phyloP scores from a whole-genome alignment of 192 early-diverging fungal genomes.

The Diversispora eburnea region DNA sequence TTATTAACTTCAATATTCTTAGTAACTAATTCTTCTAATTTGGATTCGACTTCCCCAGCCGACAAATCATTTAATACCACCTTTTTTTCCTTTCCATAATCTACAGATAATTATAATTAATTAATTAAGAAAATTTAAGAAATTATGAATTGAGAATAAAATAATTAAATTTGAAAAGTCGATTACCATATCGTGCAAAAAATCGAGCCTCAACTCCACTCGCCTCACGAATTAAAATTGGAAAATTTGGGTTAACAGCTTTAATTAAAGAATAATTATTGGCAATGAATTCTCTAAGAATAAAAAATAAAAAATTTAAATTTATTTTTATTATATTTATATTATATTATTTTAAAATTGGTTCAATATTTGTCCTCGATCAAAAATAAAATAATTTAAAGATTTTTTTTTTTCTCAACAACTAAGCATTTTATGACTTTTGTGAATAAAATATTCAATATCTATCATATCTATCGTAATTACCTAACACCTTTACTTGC shows the following conservation, averaged over 20 bases:
- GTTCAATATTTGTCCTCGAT: not conserved
- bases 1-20: too few relatives aligned
- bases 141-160: not conserved
- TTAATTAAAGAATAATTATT: conserved; percentile 81
- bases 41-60: conserved; percentile 66
- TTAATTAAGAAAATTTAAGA: conserved; percentile 1
- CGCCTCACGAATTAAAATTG: conserved; percentile 89
- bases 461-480: too few relatives aligned
- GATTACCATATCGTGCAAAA: conserved; percentile 88
- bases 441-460: not conserved
- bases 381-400: not conserved
- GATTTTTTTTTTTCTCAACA: too few relatives aligned
- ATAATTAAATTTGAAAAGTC: not conserved
- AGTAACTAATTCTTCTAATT: conserved; percentile 62
- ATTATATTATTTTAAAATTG: not conserved
- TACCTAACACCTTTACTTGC: conserved; percentile 80
- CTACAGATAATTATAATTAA: conserved; percentile 44
- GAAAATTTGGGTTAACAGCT: conserved; percentile 80
- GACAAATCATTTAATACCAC: conserved; percentile 69
- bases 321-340: too few relatives aligned
- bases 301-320: not conserved
- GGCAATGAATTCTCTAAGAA: conserved; percentile 75
- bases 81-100: conserved; percentile 77
- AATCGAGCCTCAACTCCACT: conserved; percentile 76
- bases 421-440: too few relatives aligned